Base-by-base conservation (phyloP, 1,284 basidiomycete species). In the Sanghuangporus sanghuang region DNA sequence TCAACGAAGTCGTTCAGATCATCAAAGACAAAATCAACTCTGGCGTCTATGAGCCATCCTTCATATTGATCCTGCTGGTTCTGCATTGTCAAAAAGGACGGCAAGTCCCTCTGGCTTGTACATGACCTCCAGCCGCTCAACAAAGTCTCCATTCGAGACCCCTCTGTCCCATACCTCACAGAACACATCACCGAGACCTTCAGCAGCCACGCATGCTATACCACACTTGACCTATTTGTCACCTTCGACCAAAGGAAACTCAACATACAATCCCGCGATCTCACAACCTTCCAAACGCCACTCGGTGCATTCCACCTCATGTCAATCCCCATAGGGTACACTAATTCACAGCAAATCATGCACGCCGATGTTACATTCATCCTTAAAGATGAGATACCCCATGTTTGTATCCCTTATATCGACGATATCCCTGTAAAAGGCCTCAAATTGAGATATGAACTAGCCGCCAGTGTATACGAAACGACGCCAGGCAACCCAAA, bases 21-120 rank as follows among this genome's bases (percentile, higher is more conserved):
- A 50, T 79, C 0, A 71, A 70, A 56, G 35, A 64, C 6, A 74
- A 73, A 49, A 73, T 77, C 0, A 54, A 55, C 0, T 69, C 69
- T 0, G 71, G 73, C 5, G 69, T 75, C 0, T 76, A 75, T 49
- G 71, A 78, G 61, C 71, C 64, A 72, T 2, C 69, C 73, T 0
- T 71, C 79, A 0, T 81, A 81, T 59, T 63, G 71, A 0, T 77
- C 73, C 0, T 16, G 69, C 14, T 79, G 77, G 77, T 81, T 81
- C 50, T 78, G 74, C 57, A 73, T 81, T 0, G 16, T 69, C 11
- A 75, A 76, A 65, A 72, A 71, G 46, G 68, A 68, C 67, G 68
- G 71, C 12, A 69, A 68, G 5, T 70, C 67, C 0, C 61, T 73
- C 0, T 62, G 71, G 3, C 55, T 72, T 6, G 72, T 75, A 6